These are phyloP conservation scores for Fusarium burgessii DNA, from an alignment of 2,329 filamentous ascomycete genomes.

Conservation along the genomic window DNA sequence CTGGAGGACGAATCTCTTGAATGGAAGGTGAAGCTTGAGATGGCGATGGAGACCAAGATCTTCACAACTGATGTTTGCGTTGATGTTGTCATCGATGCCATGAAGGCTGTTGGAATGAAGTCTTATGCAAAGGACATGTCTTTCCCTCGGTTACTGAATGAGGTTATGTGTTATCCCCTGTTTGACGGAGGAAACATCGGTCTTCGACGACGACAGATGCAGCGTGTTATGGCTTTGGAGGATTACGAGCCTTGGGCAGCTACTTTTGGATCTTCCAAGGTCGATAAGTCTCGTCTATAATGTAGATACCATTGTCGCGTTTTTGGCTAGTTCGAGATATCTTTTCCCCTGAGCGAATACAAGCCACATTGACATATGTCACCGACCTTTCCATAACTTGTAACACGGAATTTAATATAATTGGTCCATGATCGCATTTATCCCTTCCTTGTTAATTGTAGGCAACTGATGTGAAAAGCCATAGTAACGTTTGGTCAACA, in stretches of 20 bases:
- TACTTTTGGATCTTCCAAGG: background rate
- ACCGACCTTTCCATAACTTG: too few relatives aligned
- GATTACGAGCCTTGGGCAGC: background rate
- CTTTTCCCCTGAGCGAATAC: too few relatives aligned
- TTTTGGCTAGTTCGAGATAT: too few relatives aligned
- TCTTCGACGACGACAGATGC: constrained; percentile 8
- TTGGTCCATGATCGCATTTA: too few relatives aligned
- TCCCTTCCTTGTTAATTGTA: too few relatives aligned
- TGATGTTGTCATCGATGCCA: background rate
- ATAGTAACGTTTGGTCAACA: too few relatives aligned
- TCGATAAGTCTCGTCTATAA: background rate
- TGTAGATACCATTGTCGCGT: too few relatives aligned
- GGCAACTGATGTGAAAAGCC: too few relatives aligned
- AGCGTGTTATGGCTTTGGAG: background rate
- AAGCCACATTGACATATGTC: too few relatives aligned
- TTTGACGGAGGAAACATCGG: constrained; percentile 19
- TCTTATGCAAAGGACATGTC: background rate
- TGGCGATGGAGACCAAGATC: constrained; percentile 14
- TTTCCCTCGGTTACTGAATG: background rate
- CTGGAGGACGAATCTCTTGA: background rate
- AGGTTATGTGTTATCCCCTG: constrained; percentile 8
- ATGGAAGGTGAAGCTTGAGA: background rate
- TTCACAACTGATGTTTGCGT: constrained; percentile 1
- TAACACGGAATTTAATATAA: too few relatives aligned
- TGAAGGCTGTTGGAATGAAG: constrained; percentile 18